A percentile compares a stretch with the other conserved stretches of the same genome.
Conservation (phyloP, 768 basidiomycete species). For the Naganishia vaughanmartiniae region DNA sequence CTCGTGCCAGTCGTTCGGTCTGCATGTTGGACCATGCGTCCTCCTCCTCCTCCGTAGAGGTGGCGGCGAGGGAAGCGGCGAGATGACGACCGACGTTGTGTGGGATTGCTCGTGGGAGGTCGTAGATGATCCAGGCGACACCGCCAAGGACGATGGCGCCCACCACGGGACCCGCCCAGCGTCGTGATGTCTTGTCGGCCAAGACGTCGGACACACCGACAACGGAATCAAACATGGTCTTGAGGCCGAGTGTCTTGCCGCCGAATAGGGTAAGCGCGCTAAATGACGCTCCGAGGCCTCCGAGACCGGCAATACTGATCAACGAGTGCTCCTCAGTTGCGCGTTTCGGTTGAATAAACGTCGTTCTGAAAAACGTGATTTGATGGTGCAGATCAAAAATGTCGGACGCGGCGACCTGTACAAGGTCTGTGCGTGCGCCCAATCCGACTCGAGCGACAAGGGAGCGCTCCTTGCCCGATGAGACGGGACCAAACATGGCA, state of each 20-base stretch:
- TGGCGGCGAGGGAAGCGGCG: conserved; percentile 58
- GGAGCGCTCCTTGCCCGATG: conserved; percentile 35
- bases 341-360: conserved; percentile 54
- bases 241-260: conserved; percentile 65
- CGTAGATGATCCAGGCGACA: conserved; percentile 75
- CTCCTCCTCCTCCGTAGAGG: conserved; percentile 49
- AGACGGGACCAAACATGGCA: conserved; percentile 75
- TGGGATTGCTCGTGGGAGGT: conserved; percentile 84
- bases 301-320: conserved; percentile 60
- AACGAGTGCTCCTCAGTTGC: neutral
- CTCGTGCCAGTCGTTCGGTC: conserved; percentile 67
- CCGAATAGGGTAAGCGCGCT: conserved; percentile 52
- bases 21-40: conserved; percentile 56
- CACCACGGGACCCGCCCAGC: conserved; percentile 82
- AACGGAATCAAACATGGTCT: conserved; percentile 72
- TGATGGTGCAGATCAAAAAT: conserved; percentile 82
- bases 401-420: conserved; percentile 76
- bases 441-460: conserved; percentile 64
- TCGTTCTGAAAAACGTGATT: conserved; percentile 58
- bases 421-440: conserved; percentile 70
- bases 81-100: conserved; percentile 83
- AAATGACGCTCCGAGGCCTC: conserved; percentile 38
- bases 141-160: conserved; percentile 73
- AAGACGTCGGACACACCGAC: conserved; percentile 74
- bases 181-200: conserved; percentile 67